A percentile compares a stretch with the other conserved stretches of the same genome.
Conservation (phyloP, 805 yeast species). For the Clavispora santaluciae region DNA sequence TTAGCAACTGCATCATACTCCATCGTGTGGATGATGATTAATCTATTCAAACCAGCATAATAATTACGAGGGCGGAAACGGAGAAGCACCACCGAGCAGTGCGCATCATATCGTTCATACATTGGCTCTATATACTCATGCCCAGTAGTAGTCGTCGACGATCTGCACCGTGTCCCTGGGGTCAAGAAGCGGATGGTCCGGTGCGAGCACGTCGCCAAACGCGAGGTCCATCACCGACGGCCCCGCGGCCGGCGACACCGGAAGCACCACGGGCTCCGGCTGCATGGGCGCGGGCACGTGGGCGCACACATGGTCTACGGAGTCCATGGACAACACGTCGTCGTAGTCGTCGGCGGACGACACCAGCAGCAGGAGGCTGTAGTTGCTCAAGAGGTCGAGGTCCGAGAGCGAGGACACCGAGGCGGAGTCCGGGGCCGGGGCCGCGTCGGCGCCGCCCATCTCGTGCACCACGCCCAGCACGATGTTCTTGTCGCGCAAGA, state of each 20-base stretch:
- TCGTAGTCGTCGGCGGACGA: constrained; percentile 10
- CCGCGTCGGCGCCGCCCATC: constrained; percentile 8
- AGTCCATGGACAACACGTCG: constrained; percentile 12
- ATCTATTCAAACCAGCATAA: no score
- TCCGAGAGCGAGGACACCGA: constrained; percentile 11
- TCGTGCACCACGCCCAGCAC: constrained; percentile 50
- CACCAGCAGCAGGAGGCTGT: constrained; percentile 12
- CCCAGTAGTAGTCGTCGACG: constrained; percentile 14
- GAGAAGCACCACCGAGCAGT: no score
- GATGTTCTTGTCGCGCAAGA: constrained; percentile 58
- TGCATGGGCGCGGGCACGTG: no score
- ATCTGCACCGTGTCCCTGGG: constrained; percentile 8
- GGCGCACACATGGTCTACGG: no score
- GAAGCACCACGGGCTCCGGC: no score
- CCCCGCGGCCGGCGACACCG: no score
- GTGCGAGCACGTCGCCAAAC: no score
- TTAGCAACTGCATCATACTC: no score
- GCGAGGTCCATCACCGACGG: constrained; percentile 3
- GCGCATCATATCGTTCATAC: no score
- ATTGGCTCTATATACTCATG: constrained; percentile 3
- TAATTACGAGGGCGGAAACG: no score
- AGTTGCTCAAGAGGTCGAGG: constrained; percentile 16
- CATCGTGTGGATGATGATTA: no score
- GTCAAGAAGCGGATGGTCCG: background rate
- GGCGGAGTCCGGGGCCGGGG: constrained; percentile 6